Conservation (phyloP, 805 yeast species). For the Schwanniomyces yamadae region DNA sequence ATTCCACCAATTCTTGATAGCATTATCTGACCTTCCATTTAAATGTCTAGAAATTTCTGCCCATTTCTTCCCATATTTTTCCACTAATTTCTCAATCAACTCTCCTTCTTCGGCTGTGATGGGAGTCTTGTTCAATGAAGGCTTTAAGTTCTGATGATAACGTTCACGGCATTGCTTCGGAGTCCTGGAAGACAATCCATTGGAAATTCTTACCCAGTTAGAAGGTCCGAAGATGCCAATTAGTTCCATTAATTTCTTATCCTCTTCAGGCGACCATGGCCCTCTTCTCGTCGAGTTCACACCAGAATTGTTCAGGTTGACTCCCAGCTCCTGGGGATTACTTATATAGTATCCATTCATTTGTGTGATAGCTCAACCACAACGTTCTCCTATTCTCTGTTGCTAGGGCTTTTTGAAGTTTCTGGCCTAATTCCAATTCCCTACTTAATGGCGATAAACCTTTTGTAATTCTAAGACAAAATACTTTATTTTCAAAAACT, state of each 20-base stretch:
- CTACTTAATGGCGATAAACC: too few relatives aligned
- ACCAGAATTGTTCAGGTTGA: conserved; percentile 10
- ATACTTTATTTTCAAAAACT: too few relatives aligned
- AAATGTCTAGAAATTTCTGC: conserved; percentile 89
- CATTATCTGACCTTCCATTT: conserved; percentile 86
- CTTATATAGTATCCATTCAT: too few relatives aligned
- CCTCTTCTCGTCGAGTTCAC: conserved; percentile 53
- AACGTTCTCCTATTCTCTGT: too few relatives aligned
- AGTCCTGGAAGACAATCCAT: conserved; percentile 68
- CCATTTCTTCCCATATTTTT: conserved; percentile 84
- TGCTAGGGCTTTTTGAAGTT: too few relatives aligned
- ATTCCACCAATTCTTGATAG: conserved; percentile 95
- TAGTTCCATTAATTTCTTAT: conserved; percentile 64
- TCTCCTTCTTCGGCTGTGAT: conserved; percentile 83
- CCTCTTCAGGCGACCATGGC: conserved; percentile 90
- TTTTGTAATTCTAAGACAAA: too few relatives aligned
- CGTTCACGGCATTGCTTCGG: conserved; percentile 93
- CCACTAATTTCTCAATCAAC: conserved; percentile 75
- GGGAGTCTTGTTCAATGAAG: conserved; percentile 76
- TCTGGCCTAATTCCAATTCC: too few relatives aligned
- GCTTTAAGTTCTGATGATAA: conserved; percentile 88
- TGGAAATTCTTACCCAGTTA: conserved; percentile 87
- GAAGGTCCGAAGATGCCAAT: conserved; percentile 73
- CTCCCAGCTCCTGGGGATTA: conserved; percentile 5
- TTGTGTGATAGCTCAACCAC: too few relatives aligned